phyloP scores from a whole-genome alignment of 805 yeast genomes.

The Saccharomycopsis fibuligera region DNA sequence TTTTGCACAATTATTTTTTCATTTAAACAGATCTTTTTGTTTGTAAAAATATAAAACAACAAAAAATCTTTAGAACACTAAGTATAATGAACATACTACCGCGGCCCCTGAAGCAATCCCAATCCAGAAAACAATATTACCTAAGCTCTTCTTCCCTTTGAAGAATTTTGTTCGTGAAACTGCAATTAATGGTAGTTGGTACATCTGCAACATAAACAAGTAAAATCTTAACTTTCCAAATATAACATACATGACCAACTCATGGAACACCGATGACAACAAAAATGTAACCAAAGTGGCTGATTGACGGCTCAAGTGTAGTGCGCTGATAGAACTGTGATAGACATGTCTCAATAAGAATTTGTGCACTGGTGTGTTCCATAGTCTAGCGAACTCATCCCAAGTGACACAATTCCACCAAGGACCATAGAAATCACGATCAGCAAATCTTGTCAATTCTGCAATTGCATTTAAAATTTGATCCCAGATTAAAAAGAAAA shows the following conservation, averaged over 20 bases:
- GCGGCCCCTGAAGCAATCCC: slow-evolving; percentile 91
- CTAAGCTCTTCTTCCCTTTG: slow-evolving; percentile 51
- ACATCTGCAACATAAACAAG: slow-evolving; percentile 73
- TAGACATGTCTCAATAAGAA: slow-evolving; percentile 90
- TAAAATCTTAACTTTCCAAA: slow-evolving; percentile 79
- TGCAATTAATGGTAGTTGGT: slow-evolving; percentile 74
- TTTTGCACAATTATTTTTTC: too few relatives aligned
- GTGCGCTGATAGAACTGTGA: slow-evolving; percentile 77
- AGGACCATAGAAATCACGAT: slow-evolving; percentile 86
- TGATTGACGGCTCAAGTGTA: slow-evolving; percentile 52
- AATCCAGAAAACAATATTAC: slow-evolving; percentile 83
- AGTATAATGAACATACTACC: slow-evolving; percentile 74
- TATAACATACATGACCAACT: slow-evolving; percentile 84
- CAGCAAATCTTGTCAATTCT: slow-evolving; percentile 80
- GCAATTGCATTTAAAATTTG: slow-evolving; percentile 85
- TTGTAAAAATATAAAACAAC: too few relatives aligned
- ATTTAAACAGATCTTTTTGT: too few relatives aligned
- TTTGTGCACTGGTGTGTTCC: slow-evolving; percentile 93
- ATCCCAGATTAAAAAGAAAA: slow-evolving; percentile 92
- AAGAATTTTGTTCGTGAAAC: slow-evolving; percentile 55
- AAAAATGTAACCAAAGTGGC: slow-evolving; percentile 79
- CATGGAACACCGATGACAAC: slow-evolving; percentile 80
- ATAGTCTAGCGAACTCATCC: slow-evolving; percentile 87
- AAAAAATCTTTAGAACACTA: slow-evolving; percentile 57
- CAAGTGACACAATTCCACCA: slow-evolving; percentile 98